A percentile compares a stretch with the other conserved stretches of the same genome.
These are phyloP conservation scores for Bacidia gigantensis DNA, from an alignment of 495 filamentous ascomycete genomes.

Conservation along the genomic window DNA sequence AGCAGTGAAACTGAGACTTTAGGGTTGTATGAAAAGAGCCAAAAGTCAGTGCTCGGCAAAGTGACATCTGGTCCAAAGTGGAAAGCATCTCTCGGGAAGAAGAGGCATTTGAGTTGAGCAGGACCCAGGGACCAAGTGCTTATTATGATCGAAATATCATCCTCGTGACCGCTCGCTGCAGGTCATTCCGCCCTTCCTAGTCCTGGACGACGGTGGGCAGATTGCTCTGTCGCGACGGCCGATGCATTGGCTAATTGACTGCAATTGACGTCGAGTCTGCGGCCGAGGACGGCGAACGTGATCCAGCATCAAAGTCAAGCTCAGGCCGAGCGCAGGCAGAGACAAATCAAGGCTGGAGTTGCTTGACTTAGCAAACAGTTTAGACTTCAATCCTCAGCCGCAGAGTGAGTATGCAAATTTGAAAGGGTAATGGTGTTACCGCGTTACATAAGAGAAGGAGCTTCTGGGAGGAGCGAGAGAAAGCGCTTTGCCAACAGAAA, in stretches of 20 bases:
- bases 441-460: not conserved
- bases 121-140: not conserved
- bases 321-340: not conserved
- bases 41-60: not conserved
- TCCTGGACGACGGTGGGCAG: not conserved
- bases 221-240: not conserved
- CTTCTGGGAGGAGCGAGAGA: no score
- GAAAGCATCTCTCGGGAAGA: not conserved
- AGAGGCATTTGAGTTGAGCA: not conserved
- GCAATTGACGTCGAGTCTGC: not conserved
- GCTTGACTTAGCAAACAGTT: no score
- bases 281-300: not conserved
- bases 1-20: not conserved
- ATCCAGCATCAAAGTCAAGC: not conserved
- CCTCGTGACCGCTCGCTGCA: not conserved
- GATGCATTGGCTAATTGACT: not conserved
- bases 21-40: constrained; percentile 1
- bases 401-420: not conserved
- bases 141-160: not conserved
- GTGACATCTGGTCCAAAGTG: not conserved
- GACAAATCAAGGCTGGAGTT: not conserved
- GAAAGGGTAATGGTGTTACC: not conserved
- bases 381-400: not conserved
- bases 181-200: not conserved
- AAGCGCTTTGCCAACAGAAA: constrained; percentile 1